Evolutionary conservation across 768 basidiomycete genomes (phyloP).

Genomic region (Brasilioporus rufonigricans): DNA sequence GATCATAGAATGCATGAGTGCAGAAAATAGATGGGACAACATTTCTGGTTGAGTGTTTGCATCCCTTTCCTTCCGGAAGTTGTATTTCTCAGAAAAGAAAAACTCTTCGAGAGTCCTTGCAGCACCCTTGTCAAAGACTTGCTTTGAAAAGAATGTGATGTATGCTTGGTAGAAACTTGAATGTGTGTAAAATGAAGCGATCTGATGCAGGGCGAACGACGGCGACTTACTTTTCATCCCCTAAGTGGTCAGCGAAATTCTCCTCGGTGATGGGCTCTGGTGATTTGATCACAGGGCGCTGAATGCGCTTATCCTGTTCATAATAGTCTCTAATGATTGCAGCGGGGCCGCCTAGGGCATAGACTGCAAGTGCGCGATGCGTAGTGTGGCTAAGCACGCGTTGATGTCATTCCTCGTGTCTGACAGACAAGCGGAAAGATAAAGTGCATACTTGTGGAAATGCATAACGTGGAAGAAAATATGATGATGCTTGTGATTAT

Average conservation of each 20-base stretch:
- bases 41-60: conserved; percentile 42
- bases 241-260: conserved; percentile 25
- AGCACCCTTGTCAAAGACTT: conserved; percentile 18
- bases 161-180: conserved; percentile 29
- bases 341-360: conserved; percentile 26
- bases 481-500: conserved; percentile 48
- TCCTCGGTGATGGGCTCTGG: conserved; percentile 24
- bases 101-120: conserved; percentile 24
- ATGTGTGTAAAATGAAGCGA: not conserved
- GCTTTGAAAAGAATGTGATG: conserved; percentile 23
- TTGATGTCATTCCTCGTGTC: not conserved
- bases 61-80: conserved; percentile 16
- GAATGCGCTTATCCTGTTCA: conserved; percentile 14
- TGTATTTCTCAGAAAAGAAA: conserved; percentile 31
- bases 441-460: conserved; percentile 49
- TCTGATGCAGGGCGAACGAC: not conserved
- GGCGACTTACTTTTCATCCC: conserved; percentile 23
- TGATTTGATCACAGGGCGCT: conserved; percentile 24
- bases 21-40: conserved; percentile 47
- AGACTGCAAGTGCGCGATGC: conserved; percentile 31
- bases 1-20: conserved; percentile 61
- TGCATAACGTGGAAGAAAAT: conserved; percentile 45
- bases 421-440: not conserved
- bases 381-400: conserved; percentile 24
- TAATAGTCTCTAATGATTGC: conserved; percentile 28